Evolutionary conservation across 495 filamentous ascomycete species (phyloP).

Genomic region (Bacidia rubella): DNA sequence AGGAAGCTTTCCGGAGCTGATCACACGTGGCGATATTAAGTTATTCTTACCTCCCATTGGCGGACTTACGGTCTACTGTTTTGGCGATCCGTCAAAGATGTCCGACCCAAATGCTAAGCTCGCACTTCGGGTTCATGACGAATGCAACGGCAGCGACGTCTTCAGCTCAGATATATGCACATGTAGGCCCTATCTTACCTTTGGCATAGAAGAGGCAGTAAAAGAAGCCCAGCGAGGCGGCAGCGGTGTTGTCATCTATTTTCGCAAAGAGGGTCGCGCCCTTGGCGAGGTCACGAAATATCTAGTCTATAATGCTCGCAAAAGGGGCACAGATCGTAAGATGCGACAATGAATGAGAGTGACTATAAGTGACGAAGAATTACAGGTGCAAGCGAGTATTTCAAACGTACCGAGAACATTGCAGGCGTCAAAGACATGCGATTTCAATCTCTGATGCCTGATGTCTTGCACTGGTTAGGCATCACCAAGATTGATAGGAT

Average conservation of each 20-base stretch:
- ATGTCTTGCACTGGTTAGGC: constrained; percentile 87
- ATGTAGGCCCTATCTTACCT: constrained; percentile 91
- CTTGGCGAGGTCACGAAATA: constrained; percentile 83
- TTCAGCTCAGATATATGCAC: constrained; percentile 99
- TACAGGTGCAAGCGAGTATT: constrained; percentile 91
- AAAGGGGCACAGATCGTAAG: constrained; percentile 21
- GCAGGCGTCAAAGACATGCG: constrained; percentile 97
- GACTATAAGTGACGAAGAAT: not conserved
- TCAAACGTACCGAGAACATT: constrained; percentile 92
- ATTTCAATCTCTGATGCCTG: constrained; percentile 98
- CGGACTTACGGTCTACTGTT: constrained; percentile 91
- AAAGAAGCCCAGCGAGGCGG: constrained; percentile 92
- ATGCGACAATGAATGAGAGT: constrained; percentile 21
- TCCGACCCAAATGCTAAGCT: constrained; percentile 73
- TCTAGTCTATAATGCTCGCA: constrained; percentile 87
- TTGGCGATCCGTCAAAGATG: constrained; percentile 88
- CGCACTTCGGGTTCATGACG: constrained; percentile 82
- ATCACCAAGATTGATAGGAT: constrained; percentile 98
- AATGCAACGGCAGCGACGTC: constrained; percentile 89
- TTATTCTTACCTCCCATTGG: constrained; percentile 93
- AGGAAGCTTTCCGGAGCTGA: constrained; percentile 81
- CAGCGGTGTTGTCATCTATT: constrained; percentile 95
- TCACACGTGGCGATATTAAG: constrained; percentile 88
- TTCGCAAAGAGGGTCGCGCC: constrained; percentile 83
- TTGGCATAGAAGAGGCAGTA: constrained; percentile 91